Evolutionary conservation across 805 yeast genomes (phyloP).

Genomic region (Candida orba): DNA sequence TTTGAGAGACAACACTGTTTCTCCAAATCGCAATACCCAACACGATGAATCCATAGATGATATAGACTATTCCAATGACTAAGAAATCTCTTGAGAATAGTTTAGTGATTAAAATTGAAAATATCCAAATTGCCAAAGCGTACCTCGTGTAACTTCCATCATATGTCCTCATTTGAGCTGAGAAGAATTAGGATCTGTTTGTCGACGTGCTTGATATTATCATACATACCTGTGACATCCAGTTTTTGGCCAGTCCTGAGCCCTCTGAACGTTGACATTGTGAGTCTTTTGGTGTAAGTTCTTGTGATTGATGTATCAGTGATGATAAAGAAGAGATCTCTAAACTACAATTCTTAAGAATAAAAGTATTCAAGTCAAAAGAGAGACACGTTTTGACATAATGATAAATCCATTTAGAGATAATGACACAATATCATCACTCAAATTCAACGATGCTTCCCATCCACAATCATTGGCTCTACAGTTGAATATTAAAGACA

Average conservation of each 20-base stretch:
- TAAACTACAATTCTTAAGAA: too few relatives aligned
- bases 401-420: too few relatives aligned
- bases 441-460: too few relatives aligned
- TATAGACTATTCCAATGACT: constrained; percentile 60
- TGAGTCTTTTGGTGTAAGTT: background rate
- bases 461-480: too few relatives aligned
- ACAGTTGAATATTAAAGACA: too few relatives aligned
- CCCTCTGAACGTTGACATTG: background rate
- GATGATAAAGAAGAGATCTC: too few relatives aligned
- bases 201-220: too few relatives aligned
- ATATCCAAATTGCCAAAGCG: constrained; percentile 60
- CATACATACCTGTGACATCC: background rate
- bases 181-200: background rate
- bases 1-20: background rate
- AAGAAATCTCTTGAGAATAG: constrained; percentile 57
- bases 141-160: constrained; percentile 80
- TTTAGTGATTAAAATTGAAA: constrained; percentile 54
- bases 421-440: too few relatives aligned
- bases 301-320: too few relatives aligned
- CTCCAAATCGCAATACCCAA: constrained; percentile 32
- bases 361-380: too few relatives aligned
- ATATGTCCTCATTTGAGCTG: constrained; percentile 73
- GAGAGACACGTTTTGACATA: too few relatives aligned
- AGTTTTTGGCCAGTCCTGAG: background rate
- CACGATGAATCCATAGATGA: constrained; percentile 47